Base-by-base conservation (phyloP, 192 early-diverging fungal species). In the Coemansia brasiliensis region DNA sequence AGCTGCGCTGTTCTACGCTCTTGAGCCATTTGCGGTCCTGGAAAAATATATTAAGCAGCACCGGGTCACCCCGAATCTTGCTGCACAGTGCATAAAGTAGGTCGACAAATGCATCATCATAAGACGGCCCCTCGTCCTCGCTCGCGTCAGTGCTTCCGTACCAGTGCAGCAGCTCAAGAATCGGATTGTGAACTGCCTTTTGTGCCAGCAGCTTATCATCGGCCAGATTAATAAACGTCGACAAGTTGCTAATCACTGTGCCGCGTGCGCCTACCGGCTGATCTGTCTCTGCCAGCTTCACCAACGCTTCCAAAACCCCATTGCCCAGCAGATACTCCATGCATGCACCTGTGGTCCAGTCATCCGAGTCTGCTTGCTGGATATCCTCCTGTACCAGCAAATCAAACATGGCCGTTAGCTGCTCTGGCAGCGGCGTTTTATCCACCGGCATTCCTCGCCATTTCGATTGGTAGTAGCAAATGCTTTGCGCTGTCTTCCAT, bases 161-260 rank as follows among this genome's bases (percentile, higher is more conserved):
- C 42, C 70, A 79, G 22, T 86, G 80, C 17, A 96, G 79, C 59
- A 96, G 63, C 29, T 85, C 84, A 22, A 92, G 83, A 1, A 90
- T 85, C 4, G 93, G 94, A 44, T 89, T 86, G 71, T 97, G 92
- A 17, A 97, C 85, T 13, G 91, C 86, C 52, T 89, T 89, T 58
- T 96, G 94, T 17, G 94, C 90, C 25, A 98, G 79, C 65, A 95
- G 91, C 40, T 90, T 86, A 59, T 92, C 88, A 55, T 95, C 93
- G 10, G 94, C 72, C 38, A 98, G 67, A 58, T 88, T 86, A 44
- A 98, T 86, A 79, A 98, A 86, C 32, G 75, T 78, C 13, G 88
- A 84, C 32, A 95, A 64, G 46, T 89, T 92, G 6, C 86, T 81
- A 53, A 93, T 90, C 17, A 90, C 84, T 56, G 90, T 87, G 22